Base-by-base conservation (phyloP, 768 basidiomycete genomes). In the Aureoboletus auriporus region DNA sequence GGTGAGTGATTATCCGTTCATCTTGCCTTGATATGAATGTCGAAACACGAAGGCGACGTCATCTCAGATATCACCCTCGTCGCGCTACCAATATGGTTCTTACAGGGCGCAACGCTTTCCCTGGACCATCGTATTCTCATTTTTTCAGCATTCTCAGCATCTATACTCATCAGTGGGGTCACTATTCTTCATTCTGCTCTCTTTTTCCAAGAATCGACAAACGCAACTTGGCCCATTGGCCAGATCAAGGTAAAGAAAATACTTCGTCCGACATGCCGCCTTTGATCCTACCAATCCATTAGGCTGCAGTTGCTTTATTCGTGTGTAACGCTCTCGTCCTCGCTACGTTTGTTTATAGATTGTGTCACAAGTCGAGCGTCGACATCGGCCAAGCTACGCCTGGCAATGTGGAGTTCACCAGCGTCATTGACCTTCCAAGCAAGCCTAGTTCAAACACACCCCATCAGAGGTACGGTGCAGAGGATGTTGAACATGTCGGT, bases 131-230 rank as follows among this genome's bases (percentile, higher is more conserved):
- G 65, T 3, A 37, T 55, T 35, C 56, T 66, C 43, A 45, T 64
- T 17, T 23, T 59, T 0, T 59, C 54, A 2, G 45, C 41, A 0
- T 62, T 64, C 41, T 62, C 57, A 5, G 56, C 62, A 8, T 57
- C 54, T 2, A 34, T 64, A 2, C 51, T 64, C 31, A 66, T 53
- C 39, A 51, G 47, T 1, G 50, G n/a, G 6, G 16, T 59, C 12
- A 58, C 62, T 4, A 62, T 64, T 35, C 37, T 54, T 20, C 58
- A 61, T 34, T 64, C 62, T 1, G 8, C 38, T 26, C 53, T 66
- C 42, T 54, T 64, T 14, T 48, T 66, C 3, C 13, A 50, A 14
- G 33, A 20, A 7, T 8, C 46, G 3, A 31, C 46, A 1, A 50
- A 27, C 17, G 1, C 8, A 5, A 51, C 64, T 13, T 0, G 59